phyloP scores from a whole-genome alignment of 345 rosid species.

The Psidium guajava region DNA sequence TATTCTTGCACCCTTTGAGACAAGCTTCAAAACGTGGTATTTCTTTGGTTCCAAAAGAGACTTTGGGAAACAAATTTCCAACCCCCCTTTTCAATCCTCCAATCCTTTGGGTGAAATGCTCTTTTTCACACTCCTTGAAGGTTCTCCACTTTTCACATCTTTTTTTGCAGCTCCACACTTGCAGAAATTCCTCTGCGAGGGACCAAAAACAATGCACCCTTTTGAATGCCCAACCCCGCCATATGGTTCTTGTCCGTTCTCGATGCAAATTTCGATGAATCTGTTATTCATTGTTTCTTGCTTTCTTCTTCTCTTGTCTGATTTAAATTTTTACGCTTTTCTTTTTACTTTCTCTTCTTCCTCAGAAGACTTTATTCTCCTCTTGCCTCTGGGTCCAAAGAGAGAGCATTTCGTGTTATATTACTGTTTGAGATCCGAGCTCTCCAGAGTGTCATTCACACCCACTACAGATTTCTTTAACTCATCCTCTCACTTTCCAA shows the following conservation, averaged over 20 bases:
- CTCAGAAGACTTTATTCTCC: not conserved
- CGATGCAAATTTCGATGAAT: slow-evolving; percentile 12
- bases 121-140: slow-evolving; percentile 1
- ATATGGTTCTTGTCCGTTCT: slow-evolving; percentile 17
- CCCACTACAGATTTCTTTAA: slow-evolving; percentile 18
- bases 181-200: not conserved
- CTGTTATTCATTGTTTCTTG: not conserved
- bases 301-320: not conserved
- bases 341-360: not conserved
- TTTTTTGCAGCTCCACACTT: slow-evolving; percentile 17
- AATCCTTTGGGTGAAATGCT: not conserved
- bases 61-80: slow-evolving; percentile 43
- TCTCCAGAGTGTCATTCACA: slow-evolving; percentile 26
- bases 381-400: slow-evolving; percentile 16
- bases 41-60: slow-evolving; percentile 11
- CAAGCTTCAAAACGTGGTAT: slow-evolving; percentile 3
- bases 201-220: not conserved
- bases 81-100: slow-evolving; percentile 15
- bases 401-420: not conserved
- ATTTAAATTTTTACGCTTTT: not conserved
- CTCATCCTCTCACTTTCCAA: not conserved
- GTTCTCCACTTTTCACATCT: slow-evolving; percentile 7
- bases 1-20: slow-evolving; percentile 6
- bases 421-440: slow-evolving; percentile 43
- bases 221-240: not conserved